Base-by-base conservation (phyloP, 768 basidiomycete genomes). In the Tubosaeta brunneosetosa region DNA sequence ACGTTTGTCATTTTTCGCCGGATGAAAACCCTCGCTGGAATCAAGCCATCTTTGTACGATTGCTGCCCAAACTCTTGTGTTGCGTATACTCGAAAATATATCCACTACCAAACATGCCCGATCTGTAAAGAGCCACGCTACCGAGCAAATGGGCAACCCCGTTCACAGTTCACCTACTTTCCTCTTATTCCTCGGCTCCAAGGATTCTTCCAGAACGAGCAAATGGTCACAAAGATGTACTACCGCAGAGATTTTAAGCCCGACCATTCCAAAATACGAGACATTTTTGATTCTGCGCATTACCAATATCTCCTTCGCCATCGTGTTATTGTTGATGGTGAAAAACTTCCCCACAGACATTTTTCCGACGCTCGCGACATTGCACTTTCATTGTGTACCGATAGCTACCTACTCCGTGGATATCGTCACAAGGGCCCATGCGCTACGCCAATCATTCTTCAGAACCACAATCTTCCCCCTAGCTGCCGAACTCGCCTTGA, bases 381-480 rank as follows among this genome's bases (percentile, higher is more conserved):
- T 29, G 76, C 77, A 0, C 65, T 80, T 8, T 72, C 68, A 0
- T 50, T 78, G 3, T 72, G 72, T 1, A 66, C 68, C 0, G 77
- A 81, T 60, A 73, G 78, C 1, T 77, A 75, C 59, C 58, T 61
- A 0, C 68, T 72, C 4, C n/a, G 6, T n/a, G 9, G 61, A 2
- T 60, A 66, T 0, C 64, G 64, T 5, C n/a, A n/a, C 50, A 61
- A 4, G 58, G 58, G 2, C 22, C 58, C 51, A 7, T 74, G 73
- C 0, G 67, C 61, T 8, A 79, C 75, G 65, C 78, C 75, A 1
- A 50, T 81, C 5, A 53, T 80, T 16, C 12, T 74, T 0, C 64
- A 72, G 50, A 74, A 76, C 51, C 73, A 70, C 59, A 79, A 79
- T 47, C 61, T 79, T 0, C 70, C 70, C 3, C 77, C 77, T 0